Conservation (phyloP, 768 basidiomycete species). For the Daedaleopsis nitida region DNA sequence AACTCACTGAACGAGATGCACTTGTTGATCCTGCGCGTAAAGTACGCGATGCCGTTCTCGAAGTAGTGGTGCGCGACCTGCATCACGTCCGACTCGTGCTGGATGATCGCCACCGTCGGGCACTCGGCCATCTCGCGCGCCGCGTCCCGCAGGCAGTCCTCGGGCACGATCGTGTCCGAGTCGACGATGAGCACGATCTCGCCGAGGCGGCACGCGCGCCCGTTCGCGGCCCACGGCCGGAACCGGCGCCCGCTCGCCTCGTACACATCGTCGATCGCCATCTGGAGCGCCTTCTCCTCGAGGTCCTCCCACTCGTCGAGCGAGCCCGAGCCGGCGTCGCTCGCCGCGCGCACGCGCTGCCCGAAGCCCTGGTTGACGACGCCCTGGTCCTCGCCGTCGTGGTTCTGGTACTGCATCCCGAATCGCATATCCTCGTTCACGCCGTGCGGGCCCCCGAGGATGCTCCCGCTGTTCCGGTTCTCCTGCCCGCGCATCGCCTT, state of each 20-base stretch:
- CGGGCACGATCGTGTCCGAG: slow-evolving; percentile 53
- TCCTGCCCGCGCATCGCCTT: slow-evolving; percentile 16
- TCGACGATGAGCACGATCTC: slow-evolving; percentile 52
- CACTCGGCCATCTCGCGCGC: slow-evolving; percentile 51
- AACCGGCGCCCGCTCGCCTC: slow-evolving; percentile 34
- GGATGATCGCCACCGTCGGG: slow-evolving; percentile 52
- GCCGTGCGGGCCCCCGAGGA: slow-evolving; percentile 23
- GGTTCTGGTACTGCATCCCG: slow-evolving; percentile 68
- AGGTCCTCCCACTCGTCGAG: slow-evolving; percentile 37
- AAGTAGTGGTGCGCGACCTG: slow-evolving; percentile 58
- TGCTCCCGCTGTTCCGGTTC: slow-evolving; percentile 4
- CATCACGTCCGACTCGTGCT: slow-evolving; percentile 57
- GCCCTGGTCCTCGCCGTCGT: slow-evolving; percentile 59
- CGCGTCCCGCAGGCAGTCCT: slow-evolving; percentile 56
- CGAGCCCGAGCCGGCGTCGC: slow-evolving; percentile 20
- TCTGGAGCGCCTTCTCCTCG: slow-evolving; percentile 51
- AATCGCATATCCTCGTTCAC: slow-evolving; percentile 43
- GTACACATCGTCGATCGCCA: slow-evolving; percentile 55
- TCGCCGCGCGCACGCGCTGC: slow-evolving; percentile 20
- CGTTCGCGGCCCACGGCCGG: slow-evolving; percentile 37
- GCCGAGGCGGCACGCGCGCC: slow-evolving; percentile 44
- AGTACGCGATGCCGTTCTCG: slow-evolving; percentile 50
- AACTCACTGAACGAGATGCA: slow-evolving; percentile 38
- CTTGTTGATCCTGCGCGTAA: slow-evolving; percentile 51
- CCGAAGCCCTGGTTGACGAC: slow-evolving; percentile 32